Conservation (phyloP, 75 land plant genomes). For the Cunninghamia lanceolata region DNA sequence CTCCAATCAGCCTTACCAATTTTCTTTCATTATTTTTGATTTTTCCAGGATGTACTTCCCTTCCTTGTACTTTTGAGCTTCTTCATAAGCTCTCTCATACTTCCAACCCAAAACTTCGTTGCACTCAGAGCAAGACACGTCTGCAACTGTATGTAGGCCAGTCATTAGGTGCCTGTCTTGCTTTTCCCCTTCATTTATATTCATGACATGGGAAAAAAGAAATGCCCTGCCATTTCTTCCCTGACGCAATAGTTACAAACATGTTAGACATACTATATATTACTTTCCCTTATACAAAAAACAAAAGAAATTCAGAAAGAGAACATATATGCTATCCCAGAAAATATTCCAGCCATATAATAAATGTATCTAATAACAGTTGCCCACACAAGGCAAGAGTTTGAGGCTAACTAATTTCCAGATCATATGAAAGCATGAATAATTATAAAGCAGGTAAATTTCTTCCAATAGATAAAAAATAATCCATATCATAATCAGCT, state of each 20-base stretch:
- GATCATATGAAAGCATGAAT: background rate
- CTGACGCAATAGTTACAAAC: slow-evolving; percentile 30
- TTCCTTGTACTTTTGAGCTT: slow-evolving; percentile 92
- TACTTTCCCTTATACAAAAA: background rate
- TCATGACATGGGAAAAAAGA: slow-evolving; percentile 78
- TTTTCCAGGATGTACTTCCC: slow-evolving; percentile 91
- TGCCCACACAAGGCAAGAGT: background rate
- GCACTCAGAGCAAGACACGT: slow-evolving; percentile 68
- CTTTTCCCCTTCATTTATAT: slow-evolving; percentile 67
- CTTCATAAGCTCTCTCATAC: slow-evolving; percentile 86
- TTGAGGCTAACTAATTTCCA: background rate
- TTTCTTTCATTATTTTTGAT: slow-evolving; percentile 75
- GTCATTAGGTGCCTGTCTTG: slow-evolving; percentile 86
- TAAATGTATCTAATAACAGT: background rate
- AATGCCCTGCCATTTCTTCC: slow-evolving; percentile 89
- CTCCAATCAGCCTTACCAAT: slow-evolving; percentile 48
- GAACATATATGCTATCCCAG: background rate
- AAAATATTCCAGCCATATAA: background rate
- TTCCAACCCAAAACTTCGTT: slow-evolving; percentile 86
- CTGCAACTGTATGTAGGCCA: slow-evolving; percentile 93
- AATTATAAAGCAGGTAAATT: background rate
- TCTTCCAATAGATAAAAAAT: background rate
- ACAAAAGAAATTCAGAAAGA: background rate
- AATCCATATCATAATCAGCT: background rate
- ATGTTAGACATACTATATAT: background rate